Evolutionary conservation across 2,329 filamentous ascomycete species (phyloP), one percentile per base, ranked within the genome.

Genomic region (Corniculantispora saksenae): DNA sequence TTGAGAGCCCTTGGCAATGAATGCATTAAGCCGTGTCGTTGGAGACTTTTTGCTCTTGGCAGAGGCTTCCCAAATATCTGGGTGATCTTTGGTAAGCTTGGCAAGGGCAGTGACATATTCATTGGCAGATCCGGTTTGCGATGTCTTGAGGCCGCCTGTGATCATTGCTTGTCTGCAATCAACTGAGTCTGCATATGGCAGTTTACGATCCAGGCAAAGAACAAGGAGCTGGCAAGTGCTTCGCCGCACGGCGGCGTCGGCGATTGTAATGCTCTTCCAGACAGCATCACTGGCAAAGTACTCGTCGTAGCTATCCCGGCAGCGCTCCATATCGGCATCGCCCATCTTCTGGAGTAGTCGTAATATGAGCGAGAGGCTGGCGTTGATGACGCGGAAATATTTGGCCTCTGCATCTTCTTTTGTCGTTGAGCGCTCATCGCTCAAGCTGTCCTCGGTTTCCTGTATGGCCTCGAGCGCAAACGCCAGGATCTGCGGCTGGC

Each of bases 391-490:
- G 55, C 95, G 86, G 67, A 89, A 86, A 78, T 96, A 95, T 71
- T 97, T 97, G 21, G 91, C 86, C 69, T 93, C 86, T 4, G 93
- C 89, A 74, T 99, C 95, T 70, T 98, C 94, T 10, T 86, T 80
- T 66, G 88, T 95, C 3, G 93, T 92, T 1, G 89, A 92, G 27
- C 94, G 86, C 77, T 96, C 92, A 74, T 99, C 95, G 74, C 94
- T 98, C 43, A 99, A 81, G 0, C 92, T 96, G 43, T 90, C 84
- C 3, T 89, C 78, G 0, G 91, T 94, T 77, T 99, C 95, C 62
- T 89, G 86, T 50, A 95, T 86, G 6, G 93, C 92, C 72, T 92
- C 88, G 64, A 86, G 86, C 65, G 93, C 92, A 76, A 93, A 97
- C 58, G 93, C 88, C 65, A 98, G 81, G 50, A 97, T 93, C 35